Percentiles rank a stretch among this genome's conserved stretches.
Conservation (phyloP, 2,329 filamentous ascomycete genomes). For the Sordariomycetes sp. region DNA sequence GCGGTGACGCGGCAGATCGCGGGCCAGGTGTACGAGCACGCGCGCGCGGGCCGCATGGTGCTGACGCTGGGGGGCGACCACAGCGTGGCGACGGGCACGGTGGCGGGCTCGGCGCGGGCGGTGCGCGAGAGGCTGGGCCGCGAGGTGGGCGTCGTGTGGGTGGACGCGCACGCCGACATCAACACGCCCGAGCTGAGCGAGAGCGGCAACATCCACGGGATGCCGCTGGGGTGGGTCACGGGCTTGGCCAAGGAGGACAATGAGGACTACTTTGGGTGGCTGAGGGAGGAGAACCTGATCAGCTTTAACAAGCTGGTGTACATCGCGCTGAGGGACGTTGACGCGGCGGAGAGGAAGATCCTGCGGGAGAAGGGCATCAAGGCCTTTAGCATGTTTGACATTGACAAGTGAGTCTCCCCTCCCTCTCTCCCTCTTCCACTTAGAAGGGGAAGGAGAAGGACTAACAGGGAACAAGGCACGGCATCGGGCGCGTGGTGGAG, state of each 20-base stretch:
- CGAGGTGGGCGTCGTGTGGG: slow-evolving; percentile 95
- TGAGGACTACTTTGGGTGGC: slow-evolving; percentile 82
- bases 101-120: slow-evolving; percentile 79
- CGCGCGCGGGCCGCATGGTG: slow-evolving; percentile 72
- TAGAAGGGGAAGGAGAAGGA: neutral
- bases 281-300: slow-evolving; percentile 58
- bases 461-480: slow-evolving; percentile 45
- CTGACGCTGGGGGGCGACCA: slow-evolving; percentile 94
- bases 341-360: slow-evolving; percentile 87
- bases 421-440: neutral
- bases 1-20: slow-evolving; percentile 73
- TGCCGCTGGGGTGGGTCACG: slow-evolving; percentile 89
- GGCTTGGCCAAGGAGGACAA: slow-evolving; percentile 69
- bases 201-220: slow-evolving; percentile 93
- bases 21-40: slow-evolving; percentile 79
- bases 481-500: slow-evolving; percentile 92
- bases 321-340: slow-evolving; percentile 89
- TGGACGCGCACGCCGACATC: slow-evolving; percentile 96
- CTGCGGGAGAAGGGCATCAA: slow-evolving; percentile 82
- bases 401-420: slow-evolving; percentile 58
- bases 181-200: slow-evolving; percentile 87
- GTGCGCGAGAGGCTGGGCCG: slow-evolving; percentile 69
- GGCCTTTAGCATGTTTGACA: slow-evolving; percentile 97
- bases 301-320: slow-evolving; percentile 85
- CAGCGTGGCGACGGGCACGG: slow-evolving; percentile 88